phyloP scores from a whole-genome alignment of 176 grass and related monocot genomes.

The Raddia guianensis region DNA sequence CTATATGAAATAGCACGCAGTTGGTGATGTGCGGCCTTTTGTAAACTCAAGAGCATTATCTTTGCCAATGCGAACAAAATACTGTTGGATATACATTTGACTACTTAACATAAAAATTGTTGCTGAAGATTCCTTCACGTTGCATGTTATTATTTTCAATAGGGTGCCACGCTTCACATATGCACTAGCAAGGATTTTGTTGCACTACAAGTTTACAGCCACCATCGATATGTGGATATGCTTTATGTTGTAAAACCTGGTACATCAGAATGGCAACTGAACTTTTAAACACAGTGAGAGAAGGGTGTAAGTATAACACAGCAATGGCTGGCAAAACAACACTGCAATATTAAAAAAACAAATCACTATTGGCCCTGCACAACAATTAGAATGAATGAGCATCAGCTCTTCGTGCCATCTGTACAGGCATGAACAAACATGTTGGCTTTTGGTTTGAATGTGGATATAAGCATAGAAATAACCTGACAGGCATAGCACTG shows the following conservation, averaged over 20 bases:
- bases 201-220: neutral
- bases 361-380: neutral
- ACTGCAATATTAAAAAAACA: neutral
- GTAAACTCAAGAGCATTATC: constrained; percentile 29
- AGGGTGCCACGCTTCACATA: neutral
- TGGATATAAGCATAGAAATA: constrained; percentile 8
- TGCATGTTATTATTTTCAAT: neutral
- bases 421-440: neutral
- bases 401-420: neutral
- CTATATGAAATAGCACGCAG: neutral
- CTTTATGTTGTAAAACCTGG: neutral
- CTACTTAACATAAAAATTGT: neutral
- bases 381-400: neutral
- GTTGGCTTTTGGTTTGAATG: neutral
- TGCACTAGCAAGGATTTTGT: neutral
- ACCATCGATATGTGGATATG: neutral
- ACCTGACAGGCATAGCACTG: neutral
- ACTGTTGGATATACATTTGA: constrained; percentile 1
- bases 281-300: neutral
- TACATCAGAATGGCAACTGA: neutral
- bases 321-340: neutral
- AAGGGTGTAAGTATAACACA: neutral
- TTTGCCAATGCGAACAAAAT: constrained; percentile 27
- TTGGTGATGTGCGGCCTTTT: constrained; percentile 14
- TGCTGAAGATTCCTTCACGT: constrained; percentile 13